Evolutionary conservation across 495 filamentous ascomycete species (phyloP).

Genomic region (Aspergillus affinis): DNA sequence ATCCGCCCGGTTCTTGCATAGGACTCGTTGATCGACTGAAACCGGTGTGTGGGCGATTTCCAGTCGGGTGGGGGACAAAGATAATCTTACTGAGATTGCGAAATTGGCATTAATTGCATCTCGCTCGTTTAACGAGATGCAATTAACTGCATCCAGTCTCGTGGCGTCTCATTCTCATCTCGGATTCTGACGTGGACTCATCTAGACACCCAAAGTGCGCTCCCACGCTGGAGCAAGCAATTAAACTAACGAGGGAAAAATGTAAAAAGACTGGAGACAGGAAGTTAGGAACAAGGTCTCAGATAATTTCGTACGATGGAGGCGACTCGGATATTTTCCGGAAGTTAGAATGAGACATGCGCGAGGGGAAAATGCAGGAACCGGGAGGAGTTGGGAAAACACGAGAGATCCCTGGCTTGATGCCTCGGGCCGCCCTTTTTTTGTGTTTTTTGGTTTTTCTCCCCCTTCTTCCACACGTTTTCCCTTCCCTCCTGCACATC

Average conservation of each 20-base stretch:
- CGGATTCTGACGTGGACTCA: background rate
- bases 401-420: background rate
- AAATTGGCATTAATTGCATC: background rate
- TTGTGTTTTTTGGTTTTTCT: background rate
- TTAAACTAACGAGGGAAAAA: background rate
- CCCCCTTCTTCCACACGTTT: background rate
- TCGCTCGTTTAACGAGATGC: background rate
- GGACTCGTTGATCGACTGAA: background rate
- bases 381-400: background rate
- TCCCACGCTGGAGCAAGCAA: background rate
- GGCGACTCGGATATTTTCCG: slow-evolving; percentile 9
- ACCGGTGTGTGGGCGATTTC: background rate
- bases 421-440: slow-evolving; percentile 1
- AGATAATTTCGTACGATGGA: background rate
- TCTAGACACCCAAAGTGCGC: background rate
- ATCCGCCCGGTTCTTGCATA: background rate
- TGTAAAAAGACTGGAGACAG: background rate
- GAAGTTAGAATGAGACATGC: slow-evolving; percentile 7
- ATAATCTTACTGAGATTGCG: background rate
- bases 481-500: background rate
- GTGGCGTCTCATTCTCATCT: background rate
- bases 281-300: background rate
- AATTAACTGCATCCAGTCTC: background rate
- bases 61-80: background rate
- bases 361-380: background rate